Evolutionary conservation across 2,329 filamentous ascomycete genomes (phyloP), one percentile per base, ranked within the genome.

Genomic region (Fusarium sp.): DNA sequence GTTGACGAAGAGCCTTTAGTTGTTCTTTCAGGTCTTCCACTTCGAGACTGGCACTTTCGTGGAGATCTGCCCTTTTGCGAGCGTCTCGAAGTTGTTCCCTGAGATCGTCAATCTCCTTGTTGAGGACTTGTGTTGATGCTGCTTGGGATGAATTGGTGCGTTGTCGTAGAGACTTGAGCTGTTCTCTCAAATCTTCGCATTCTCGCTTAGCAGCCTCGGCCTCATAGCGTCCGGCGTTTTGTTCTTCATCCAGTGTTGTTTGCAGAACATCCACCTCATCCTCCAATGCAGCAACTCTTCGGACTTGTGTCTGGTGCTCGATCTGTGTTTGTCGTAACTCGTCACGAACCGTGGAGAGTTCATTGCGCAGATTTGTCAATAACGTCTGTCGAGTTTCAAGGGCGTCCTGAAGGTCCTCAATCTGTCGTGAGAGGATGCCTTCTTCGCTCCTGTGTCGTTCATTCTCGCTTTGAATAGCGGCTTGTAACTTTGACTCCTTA

Each of bases 221-320:
- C 39, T 86, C 84, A 42, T 84, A 81, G 21, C 83, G 87, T 19
- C 74, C 76, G 35, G 73, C 62, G 9, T 74, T 74, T 60, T 76
- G 74, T 56, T 78, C 76, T 35, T 77, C 73, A 42, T 77, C 74
- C 31, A 78, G 49, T 12, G 75, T 79, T 37, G 61, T 76, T 78
- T 94, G 92, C 19, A 95, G 82, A 33, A 93, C 88, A 59, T 93
- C 90, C n/a, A 94, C 86, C 78, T 94, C 93, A 72, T 94, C 92
- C 78, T 95, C 92, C 25, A 95, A 80, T 12, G 87, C 86, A 63
- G 92, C 88, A 4, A 91, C 84, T 78, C 90, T 93, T 72, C 93
- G 91, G 54, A 85, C 84, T 66, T 93, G 85, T 2, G 85, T 79
- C 72, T 90, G 87, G 77, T 89, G 87, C 72, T 91, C 89, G 27